Conservation (phyloP, 2,329 filamentous ascomycete species). For the Phyllosticta citriasiana region DNA sequence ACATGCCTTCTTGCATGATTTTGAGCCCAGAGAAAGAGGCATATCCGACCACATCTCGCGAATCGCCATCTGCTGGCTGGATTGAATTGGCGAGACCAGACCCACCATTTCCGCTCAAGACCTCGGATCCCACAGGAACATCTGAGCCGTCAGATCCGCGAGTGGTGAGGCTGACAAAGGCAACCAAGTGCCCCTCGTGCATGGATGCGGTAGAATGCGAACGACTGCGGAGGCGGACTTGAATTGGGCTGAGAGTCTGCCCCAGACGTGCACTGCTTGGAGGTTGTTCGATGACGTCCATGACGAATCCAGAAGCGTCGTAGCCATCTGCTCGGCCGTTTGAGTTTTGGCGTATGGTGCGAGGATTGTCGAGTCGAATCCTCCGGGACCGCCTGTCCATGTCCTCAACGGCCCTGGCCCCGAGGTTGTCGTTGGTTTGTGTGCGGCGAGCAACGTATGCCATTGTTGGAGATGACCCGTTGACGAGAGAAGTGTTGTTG, state of each 20-base stretch:
- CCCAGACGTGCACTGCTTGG: conserved; percentile 24
- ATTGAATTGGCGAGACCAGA: conserved; percentile 21
- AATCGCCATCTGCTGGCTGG: conserved; percentile 24
- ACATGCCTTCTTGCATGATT: conserved; percentile 27
- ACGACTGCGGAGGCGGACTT: conserved; percentile 1
- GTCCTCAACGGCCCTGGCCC: conserved; percentile 19
- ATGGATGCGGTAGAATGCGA: conserved; percentile 1
- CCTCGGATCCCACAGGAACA: conserved; percentile 1
- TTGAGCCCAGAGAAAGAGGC: conserved; percentile 28
- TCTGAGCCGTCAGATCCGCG: conserved; percentile 1
- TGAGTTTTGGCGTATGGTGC: conserved; percentile 3
- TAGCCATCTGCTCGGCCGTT: conserved; percentile 1
- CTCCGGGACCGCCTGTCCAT: conserved; percentile 1
- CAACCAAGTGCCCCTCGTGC: conserved; percentile 5
- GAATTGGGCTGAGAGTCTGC: conserved; percentile 20
- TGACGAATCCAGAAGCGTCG: conserved; percentile 19
- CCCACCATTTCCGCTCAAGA: neutral
- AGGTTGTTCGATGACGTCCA: conserved; percentile 30
- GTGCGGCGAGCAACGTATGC: conserved; percentile 29
- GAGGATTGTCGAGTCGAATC: conserved; percentile 7
- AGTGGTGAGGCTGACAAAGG: conserved; percentile 1
- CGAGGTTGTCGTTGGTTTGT: conserved; percentile 15
- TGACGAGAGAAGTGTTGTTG: neutral
- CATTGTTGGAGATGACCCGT: conserved; percentile 18
- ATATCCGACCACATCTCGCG: conserved; percentile 25